These are phyloP conservation scores for Globisporangium cederbergense DNA, from an alignment of 352 stramenopile genomes.

Conservation along the genomic window DNA sequence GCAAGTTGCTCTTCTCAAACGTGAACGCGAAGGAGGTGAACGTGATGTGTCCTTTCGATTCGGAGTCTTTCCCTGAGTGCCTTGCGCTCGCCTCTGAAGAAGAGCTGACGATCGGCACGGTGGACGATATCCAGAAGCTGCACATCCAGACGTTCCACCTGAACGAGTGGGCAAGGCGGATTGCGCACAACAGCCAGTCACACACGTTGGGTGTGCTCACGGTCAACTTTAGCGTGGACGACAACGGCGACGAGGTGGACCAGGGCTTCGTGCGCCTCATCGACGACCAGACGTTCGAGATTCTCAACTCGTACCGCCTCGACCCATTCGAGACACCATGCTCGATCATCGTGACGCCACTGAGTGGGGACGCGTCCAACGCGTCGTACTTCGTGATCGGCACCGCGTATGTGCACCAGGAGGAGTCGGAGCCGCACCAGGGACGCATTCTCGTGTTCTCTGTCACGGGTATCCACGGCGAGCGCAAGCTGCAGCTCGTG, in stretches of 20 bases:
- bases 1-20: constrained; percentile 97
- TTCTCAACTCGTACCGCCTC: constrained; percentile 81
- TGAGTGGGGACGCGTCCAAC: constrained; percentile 73
- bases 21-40: constrained; percentile 91
- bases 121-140: constrained; percentile 99
- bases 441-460: constrained; percentile 93
- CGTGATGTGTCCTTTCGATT: constrained; percentile 92
- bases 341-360: constrained; percentile 77
- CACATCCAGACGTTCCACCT: constrained; percentile 96
- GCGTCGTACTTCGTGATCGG: constrained; percentile 83
- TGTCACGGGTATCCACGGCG: constrained; percentile 71
- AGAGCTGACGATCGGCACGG: constrained; percentile 94
- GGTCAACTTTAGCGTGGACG: constrained; percentile 76
- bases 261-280: constrained; percentile 92
- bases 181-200: constrained; percentile 82
- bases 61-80: constrained; percentile 91
- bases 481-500: constrained; percentile 86
- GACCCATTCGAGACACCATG: constrained; percentile 87
- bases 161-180: constrained; percentile 91
- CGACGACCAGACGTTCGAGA: constrained; percentile 97
- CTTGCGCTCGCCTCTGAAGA: constrained; percentile 94
- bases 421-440: constrained; percentile 95
- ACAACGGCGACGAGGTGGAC: constrained; percentile 83
- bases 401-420: constrained; percentile 91
- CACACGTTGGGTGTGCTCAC: constrained; percentile 84